Evolutionary conservation across 1,284 basidiomycete genomes (phyloP).

Genomic region (Ceratobasidium sp.): DNA sequence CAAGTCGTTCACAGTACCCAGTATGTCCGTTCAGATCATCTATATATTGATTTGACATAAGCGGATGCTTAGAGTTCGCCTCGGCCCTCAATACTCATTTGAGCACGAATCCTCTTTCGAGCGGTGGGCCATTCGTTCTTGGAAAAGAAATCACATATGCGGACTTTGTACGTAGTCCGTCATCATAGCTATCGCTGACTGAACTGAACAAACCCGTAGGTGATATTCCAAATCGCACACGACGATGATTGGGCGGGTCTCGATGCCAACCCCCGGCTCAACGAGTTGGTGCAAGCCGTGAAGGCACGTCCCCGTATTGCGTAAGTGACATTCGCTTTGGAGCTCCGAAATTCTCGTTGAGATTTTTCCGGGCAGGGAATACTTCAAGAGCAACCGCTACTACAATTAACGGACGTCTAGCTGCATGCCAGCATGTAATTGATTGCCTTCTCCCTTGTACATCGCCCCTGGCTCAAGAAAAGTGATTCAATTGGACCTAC

Average conservation of each 20-base stretch:
- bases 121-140: constrained; percentile 20
- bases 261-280: constrained; percentile 26
- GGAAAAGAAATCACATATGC: constrained; percentile 33
- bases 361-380: constrained; percentile 2
- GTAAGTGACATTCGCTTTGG: background rate
- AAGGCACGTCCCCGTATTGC: constrained; percentile 33
- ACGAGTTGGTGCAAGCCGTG: constrained; percentile 31
- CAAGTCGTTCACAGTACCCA: constrained; percentile 26
- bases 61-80: constrained; percentile 6
- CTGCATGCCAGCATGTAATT: background rate
- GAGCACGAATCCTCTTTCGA: constrained; percentile 32
- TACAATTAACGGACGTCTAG: constrained; percentile 1
- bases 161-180: constrained; percentile 15
- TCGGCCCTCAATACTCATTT: constrained; percentile 33
- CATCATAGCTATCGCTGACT: background rate
- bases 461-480: background rate
- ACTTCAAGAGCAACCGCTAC: constrained; percentile 34
- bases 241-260: constrained; percentile 30
- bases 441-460: background rate
- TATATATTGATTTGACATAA: background rate
- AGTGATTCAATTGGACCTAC: constrained; percentile 48
- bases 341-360: background rate
- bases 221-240: constrained; percentile 36
- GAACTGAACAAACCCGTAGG: background rate
- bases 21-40: background rate